Percentiles rank a stretch among this genome's conserved stretches.
phyloP scores from a whole-genome alignment of 2,329 filamentous ascomycete species.

The Fusarium keratoplasticum region DNA sequence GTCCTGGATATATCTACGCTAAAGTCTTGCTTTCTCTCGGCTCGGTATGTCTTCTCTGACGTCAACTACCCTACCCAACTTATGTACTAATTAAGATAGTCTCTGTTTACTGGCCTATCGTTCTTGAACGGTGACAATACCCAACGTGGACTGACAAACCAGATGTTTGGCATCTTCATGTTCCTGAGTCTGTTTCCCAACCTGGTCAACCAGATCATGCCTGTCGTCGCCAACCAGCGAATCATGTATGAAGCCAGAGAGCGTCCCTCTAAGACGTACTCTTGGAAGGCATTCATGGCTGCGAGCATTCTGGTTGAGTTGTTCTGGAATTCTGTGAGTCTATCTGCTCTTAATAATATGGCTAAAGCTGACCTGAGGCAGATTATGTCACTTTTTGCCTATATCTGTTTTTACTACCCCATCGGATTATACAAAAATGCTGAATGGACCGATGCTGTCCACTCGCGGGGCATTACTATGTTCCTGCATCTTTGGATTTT shows the following conservation, averaged over 20 bases:
- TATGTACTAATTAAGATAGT: conserved; percentile 1
- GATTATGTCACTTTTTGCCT: conserved; percentile 64
- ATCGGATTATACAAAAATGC: conserved; percentile 72
- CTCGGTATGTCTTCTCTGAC: conserved; percentile 44
- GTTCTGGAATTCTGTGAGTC: conserved; percentile 72
- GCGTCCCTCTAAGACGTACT: conserved; percentile 74
- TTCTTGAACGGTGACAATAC: conserved; percentile 72
- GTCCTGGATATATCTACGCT: conserved; percentile 72
- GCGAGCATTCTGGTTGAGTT: conserved; percentile 72
- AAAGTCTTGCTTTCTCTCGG: conserved; percentile 52
- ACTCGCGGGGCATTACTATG: conserved; percentile 67
- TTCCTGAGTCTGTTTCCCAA: conserved; percentile 76
- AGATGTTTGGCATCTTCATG: conserved; percentile 79
- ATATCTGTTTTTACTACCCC: conserved; percentile 75
- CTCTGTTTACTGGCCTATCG: conserved; percentile 76
- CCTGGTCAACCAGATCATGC: conserved; percentile 75
- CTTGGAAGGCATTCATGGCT: conserved; percentile 75
- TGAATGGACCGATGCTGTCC: conserved; percentile 57
- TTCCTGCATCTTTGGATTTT: conserved; percentile 73
- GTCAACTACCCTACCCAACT: neutral
- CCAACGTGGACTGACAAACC: conserved; percentile 75
- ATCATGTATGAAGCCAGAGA: conserved; percentile 78
- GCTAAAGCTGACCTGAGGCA: neutral
- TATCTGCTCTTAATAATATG: fast-evolving
- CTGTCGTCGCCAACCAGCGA: conserved; percentile 76